Evolutionary conservation across 495 filamentous ascomycete genomes (phyloP), one percentile per base, ranked within the genome.

Genomic region (Neurospora terricola): DNA sequence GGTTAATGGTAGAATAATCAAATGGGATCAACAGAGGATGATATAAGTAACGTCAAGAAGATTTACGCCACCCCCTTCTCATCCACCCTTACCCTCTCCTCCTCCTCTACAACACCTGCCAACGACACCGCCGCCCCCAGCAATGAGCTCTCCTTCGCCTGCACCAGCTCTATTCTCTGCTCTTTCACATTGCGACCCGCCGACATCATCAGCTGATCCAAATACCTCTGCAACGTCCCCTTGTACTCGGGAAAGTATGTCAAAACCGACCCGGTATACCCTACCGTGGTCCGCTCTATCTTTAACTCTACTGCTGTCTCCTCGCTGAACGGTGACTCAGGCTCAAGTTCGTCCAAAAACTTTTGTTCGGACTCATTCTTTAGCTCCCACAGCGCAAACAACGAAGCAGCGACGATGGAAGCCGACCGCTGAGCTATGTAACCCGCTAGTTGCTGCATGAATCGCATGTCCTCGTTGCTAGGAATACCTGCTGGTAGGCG

Each of bases 241-340:
- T 81, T 77, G 76, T 91, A 91, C 23, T 77, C 78, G 0, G 90
- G 90, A 77, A 91, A 92, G 75, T 88, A 86, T 79, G 90, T 87
- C 39, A 92, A 84, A 39, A 92, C 90, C 36, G 84, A 86, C 66
- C 90, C 90, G 76, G 89, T 90, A 78, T 87, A 91, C 10, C 87
- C 88, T 12, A 91, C 87, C 14, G 86, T 84, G 3, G 83, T 83
- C 5, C 72, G 77, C 48, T 73, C 48, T 6, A 76, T 69, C 16
- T 69, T 69, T n/a, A 80, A 36, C 42, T 82, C 80, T 0, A 76
- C 73, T 23, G 76, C 75, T 6, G 80, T 76, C 39, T 80, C 77
- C 14, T 54, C 70, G 0, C 59, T 37, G n/a, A 78, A 78, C 1
- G 76, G 66, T 21, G 75, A 77, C 5, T 40, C 39, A 0, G 59